Evolutionary conservation across 2,329 filamentous ascomycete genomes (phyloP), one percentile per base, ranked within the genome.

Genomic region (Aspergillus pseudotamarii): DNA sequence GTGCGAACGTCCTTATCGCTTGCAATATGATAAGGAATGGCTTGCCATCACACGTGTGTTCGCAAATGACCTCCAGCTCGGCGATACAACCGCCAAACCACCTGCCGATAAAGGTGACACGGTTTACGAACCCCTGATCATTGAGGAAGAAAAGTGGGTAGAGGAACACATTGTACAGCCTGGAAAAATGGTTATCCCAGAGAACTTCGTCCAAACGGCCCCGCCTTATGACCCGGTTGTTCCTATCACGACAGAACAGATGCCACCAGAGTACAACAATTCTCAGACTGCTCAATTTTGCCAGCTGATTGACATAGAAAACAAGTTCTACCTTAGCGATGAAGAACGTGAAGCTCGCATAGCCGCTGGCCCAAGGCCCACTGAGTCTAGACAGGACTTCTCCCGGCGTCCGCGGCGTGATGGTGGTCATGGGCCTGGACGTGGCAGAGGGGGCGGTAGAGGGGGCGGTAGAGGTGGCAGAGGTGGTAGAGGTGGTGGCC

Each of bases 1-100:
- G 10, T 19, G 34, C 5, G 34, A 80, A 19, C 78, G 81, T 2
- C 88, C 88, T 1, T 85, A 88, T 68, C 82, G 80, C 12, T 83
- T 97, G 0, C 82, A 88, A 55, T 98, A 99, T 75, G 95, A 99
- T 76, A 88, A 89, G 12, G 95, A 99, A 80, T 99, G 94, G 94
- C 88, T 99, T 9, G 91, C 95, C 48, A 97, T 99, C 67, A 94
- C 90, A 14, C 91, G 94, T 48, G 90, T 89, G 9, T 96, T 98
- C 73, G 87, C 91, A 46, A 71, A 82, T 3, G 83, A 87, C 46
- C 82, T 95, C 2, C 78, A 81, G 1, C 80, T 94, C 43, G 91
- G 92, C 51, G 83, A 90, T 66, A 82, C 82, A 6, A 74, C 79
- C 9, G 83, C 85, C 1, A 76, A 78, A 45, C 78, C 85, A 0